Percentiles rank a stretch among this genome's conserved stretches.
Evolutionary conservation across 441 rosid species (phyloP).

Genomic region (Omphalea diandra): DNA sequence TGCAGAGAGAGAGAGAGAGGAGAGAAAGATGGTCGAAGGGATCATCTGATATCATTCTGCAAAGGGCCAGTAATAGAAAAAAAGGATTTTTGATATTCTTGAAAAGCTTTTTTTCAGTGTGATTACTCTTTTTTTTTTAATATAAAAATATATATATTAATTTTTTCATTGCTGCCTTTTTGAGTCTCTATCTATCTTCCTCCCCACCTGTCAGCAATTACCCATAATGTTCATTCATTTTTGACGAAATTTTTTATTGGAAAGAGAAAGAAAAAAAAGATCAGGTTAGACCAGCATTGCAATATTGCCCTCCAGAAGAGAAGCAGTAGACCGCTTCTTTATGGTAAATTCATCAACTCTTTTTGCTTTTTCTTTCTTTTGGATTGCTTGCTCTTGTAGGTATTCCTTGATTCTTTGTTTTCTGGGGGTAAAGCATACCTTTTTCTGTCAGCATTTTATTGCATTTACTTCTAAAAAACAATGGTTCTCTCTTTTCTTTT

Average conservation of each 20-base stretch:
- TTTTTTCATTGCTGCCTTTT: conserved; percentile 49
- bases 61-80: conserved; percentile 50
- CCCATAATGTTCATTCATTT: neutral
- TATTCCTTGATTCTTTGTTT: conserved; percentile 36
- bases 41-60: conserved; percentile 68
- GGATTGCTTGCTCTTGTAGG: conserved; percentile 57
- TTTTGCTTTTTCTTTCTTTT: conserved; percentile 19
- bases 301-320: conserved; percentile 15
- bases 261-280: neutral
- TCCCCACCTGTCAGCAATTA: conserved; percentile 19
- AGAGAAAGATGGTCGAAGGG: conserved; percentile 46
- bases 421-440: neutral
- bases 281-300: conserved; percentile 6
- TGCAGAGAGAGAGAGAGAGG: conserved; percentile 26
- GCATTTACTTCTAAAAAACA: neutral
- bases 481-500: neutral
- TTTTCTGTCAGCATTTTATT: neutral
- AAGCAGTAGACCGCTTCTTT: conserved; percentile 13
- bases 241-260: neutral
- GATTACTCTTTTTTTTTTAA: neutral
- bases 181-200: conserved; percentile 26
- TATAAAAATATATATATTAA: neutral
- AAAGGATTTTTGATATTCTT: neutral
- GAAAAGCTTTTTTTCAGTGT: neutral
- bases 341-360: conserved; percentile 26